Evolutionary conservation across 345 rosid genomes (phyloP).

Genomic region (Hibiscus tridactylites): DNA sequence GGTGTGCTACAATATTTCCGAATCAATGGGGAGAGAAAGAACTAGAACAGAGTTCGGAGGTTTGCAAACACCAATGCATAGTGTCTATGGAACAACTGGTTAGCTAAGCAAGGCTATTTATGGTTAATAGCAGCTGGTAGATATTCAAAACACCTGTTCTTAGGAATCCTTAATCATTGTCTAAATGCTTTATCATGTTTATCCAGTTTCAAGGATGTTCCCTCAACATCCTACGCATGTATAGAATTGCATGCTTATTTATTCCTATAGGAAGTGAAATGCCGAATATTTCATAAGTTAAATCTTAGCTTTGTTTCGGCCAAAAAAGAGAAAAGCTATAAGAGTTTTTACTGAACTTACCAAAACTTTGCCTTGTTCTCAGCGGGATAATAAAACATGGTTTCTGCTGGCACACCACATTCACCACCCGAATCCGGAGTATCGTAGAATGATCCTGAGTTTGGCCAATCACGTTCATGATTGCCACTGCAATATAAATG

Average conservation of each 20-base stretch:
- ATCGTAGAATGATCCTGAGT: constrained; percentile 54
- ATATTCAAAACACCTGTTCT: background rate
- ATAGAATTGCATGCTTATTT: background rate
- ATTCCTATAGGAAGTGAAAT: background rate
- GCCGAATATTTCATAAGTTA: too few species aligned
- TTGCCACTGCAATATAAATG: constrained; percentile 42
- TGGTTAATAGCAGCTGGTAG: too few species aligned
- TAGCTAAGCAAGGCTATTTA: too few species aligned
- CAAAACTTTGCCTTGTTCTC: constrained; percentile 62
- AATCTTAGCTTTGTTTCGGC: too few species aligned
- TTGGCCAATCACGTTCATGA: constrained; percentile 79
- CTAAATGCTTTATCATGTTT: background rate
- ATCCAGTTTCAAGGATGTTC: background rate
- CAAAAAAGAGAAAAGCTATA: too few species aligned
- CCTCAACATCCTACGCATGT: background rate
- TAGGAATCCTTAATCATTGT: background rate
- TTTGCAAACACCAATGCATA: background rate
- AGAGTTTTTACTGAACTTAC: constrained; percentile 20
- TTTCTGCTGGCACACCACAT: constrained; percentile 53
- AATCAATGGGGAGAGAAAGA: too few species aligned
- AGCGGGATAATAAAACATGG: constrained; percentile 44
- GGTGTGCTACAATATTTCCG: too few species aligned
- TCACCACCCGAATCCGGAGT: constrained; percentile 45
- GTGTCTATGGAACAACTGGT: background rate
- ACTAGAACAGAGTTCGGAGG: background rate